Percentiles rank a stretch among this genome's conserved stretches.
Conservation (phyloP, 768 basidiomycete species). For the Kwoniella dendrophila region DNA sequence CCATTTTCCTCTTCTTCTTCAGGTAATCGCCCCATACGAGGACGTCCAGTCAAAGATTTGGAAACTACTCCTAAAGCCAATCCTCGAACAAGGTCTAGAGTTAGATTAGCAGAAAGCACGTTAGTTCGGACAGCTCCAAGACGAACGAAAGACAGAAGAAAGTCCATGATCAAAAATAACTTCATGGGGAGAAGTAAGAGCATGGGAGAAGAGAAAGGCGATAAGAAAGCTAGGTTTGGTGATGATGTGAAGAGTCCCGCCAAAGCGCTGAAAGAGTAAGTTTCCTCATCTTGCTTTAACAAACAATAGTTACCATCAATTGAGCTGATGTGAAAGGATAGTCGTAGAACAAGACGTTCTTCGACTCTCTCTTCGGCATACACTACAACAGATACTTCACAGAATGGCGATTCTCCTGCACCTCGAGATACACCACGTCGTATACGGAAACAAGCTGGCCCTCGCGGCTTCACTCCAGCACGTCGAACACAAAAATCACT, state of each 20-base stretch:
- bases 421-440: slow-evolving; percentile 29
- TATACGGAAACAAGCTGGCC: slow-evolving; percentile 17
- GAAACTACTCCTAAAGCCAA: slow-evolving; percentile 38
- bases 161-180: slow-evolving; percentile 1
- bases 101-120: slow-evolving; percentile 19
- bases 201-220: slow-evolving; percentile 26
- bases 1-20: slow-evolving; percentile 22
- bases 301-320: not conserved
- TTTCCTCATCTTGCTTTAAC: slow-evolving; percentile 1
- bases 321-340: not conserved
- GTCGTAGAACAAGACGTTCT: slow-evolving; percentile 27
- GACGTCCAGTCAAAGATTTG: slow-evolving; percentile 10
- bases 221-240: slow-evolving; percentile 44
- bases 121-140: slow-evolving; percentile 21
- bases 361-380: slow-evolving; percentile 43
- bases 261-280: slow-evolving; percentile 27
- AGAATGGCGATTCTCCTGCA: slow-evolving; percentile 15
- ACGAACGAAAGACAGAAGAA: slow-evolving; percentile 15
- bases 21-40: not conserved
- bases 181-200: slow-evolving; percentile 24
- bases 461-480: slow-evolving; percentile 18
- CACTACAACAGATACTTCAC: slow-evolving; percentile 43
- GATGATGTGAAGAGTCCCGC: slow-evolving; percentile 46
- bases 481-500: slow-evolving; percentile 12
- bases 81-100: slow-evolving; percentile 26